These are phyloP conservation scores for Bipolaris gigantea DNA, from an alignment of 2,329 filamentous ascomycete genomes.

Conservation along the genomic window DNA sequence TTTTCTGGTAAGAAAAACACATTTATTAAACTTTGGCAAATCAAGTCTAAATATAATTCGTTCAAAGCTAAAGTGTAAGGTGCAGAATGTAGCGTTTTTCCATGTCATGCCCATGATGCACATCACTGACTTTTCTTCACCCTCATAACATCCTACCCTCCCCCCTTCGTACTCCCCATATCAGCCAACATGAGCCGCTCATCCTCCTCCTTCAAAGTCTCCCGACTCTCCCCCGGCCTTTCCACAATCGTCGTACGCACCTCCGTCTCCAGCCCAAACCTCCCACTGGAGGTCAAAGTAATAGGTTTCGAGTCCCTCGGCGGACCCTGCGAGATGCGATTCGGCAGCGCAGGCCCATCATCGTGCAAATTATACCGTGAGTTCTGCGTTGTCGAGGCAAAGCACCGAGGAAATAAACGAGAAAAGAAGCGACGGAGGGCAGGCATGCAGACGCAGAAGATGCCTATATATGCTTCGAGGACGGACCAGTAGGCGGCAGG, in stretches of 20 bases:
- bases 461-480: slow-evolving; percentile 20
- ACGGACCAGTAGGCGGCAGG: slow-evolving; percentile 18
- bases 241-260: neutral
- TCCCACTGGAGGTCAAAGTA: neutral
- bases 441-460: slow-evolving; percentile 25
- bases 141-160: neutral
- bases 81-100: too few relatives aligned
- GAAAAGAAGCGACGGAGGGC: slow-evolving; percentile 19
- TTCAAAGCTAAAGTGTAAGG: too few relatives aligned
- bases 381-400: slow-evolving; percentile 10
- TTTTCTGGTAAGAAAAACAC: too few relatives aligned
- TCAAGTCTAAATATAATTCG: too few relatives aligned
- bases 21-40: too few relatives aligned
- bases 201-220: neutral
- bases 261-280: neutral
- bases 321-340: neutral
- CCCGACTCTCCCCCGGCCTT: neutral
- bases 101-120: too few relatives aligned
- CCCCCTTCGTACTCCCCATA: neutral
- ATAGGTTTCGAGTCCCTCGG: neutral
- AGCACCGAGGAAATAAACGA: slow-evolving; percentile 38
- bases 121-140: neutral
- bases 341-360: neutral
- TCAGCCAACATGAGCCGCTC: neutral
- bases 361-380: neutral